Conservation (phyloP, 2,329 filamentous ascomycete genomes). For the Calonectria montana region DNA sequence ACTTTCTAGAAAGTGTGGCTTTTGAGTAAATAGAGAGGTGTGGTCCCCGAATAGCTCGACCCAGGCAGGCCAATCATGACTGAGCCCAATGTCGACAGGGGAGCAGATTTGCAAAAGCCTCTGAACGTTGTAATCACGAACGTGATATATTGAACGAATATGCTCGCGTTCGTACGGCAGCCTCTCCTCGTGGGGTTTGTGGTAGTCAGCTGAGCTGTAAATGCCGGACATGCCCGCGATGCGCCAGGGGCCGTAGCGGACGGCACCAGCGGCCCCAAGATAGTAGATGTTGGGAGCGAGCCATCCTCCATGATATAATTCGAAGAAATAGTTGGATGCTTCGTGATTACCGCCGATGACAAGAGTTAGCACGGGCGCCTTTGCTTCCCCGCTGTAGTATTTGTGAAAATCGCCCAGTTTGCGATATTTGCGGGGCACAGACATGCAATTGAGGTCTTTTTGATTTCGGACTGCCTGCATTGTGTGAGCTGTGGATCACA, state of each 20-base stretch:
- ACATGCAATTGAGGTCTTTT: slow-evolving; percentile 86
- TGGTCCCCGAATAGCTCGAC: slow-evolving; percentile 83
- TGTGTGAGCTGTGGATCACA: not conserved
- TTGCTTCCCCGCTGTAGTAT: slow-evolving; percentile 84
- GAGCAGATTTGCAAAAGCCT: slow-evolving; percentile 84
- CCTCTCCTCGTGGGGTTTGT: slow-evolving; percentile 83
- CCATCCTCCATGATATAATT: slow-evolving; percentile 96
- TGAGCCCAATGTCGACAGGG: slow-evolving; percentile 88
- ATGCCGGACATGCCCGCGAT: slow-evolving; percentile 93
- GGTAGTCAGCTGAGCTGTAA: slow-evolving; percentile 90
- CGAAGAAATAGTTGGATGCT: slow-evolving; percentile 87
- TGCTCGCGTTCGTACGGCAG: slow-evolving; percentile 84
- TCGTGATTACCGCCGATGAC: slow-evolving; percentile 97
- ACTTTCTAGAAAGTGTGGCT: slow-evolving; percentile 80
- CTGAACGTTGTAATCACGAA: slow-evolving; percentile 87
- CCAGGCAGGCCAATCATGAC: slow-evolving; percentile 92
- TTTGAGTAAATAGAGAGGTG: slow-evolving; percentile 73
- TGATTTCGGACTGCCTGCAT: slow-evolving; percentile 84
- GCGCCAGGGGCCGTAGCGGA: slow-evolving; percentile 84
- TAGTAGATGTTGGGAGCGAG: slow-evolving; percentile 97
- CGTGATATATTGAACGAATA: slow-evolving; percentile 85
- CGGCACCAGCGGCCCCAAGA: slow-evolving; percentile 88
- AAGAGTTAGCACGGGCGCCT: slow-evolving; percentile 87
- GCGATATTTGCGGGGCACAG: slow-evolving; percentile 87
- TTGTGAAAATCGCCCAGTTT: slow-evolving; percentile 90